phyloP scores from a whole-genome alignment of 2,329 filamentous ascomycete species.

The Fusarium lyarnte region DNA sequence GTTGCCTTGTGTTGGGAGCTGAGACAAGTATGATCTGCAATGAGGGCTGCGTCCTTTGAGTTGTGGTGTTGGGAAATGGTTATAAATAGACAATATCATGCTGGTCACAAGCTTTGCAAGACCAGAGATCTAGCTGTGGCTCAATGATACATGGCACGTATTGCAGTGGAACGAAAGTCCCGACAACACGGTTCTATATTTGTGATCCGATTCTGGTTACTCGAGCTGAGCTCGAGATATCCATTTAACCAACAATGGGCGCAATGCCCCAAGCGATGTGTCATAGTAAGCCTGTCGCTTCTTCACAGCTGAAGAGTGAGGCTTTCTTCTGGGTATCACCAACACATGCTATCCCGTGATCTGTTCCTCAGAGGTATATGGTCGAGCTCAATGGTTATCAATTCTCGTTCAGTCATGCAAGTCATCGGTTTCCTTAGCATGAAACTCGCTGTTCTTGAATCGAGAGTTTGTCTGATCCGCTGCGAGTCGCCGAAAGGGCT shows the following conservation, averaged over 20 bases:
- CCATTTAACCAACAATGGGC: neutral
- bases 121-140: neutral
- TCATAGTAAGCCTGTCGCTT: neutral
- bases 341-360: neutral
- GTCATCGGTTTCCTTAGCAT: neutral
- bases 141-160: neutral
- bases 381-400: neutral
- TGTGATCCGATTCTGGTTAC: neutral
- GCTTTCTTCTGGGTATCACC: neutral
- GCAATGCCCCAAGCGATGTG: neutral
- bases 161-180: neutral
- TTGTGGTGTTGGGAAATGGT: neutral
- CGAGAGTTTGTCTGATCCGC: neutral
- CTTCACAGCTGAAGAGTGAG: neutral
- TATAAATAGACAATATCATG: neutral
- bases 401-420: neutral
- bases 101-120: neutral
- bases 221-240: neutral
- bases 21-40: neutral
- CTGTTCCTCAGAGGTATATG: neutral
- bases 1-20: neutral
- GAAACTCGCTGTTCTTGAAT: neutral
- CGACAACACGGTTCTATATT: neutral
- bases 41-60: neutral
- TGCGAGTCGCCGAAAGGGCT: neutral